Conservation (phyloP, 2,329 filamentous ascomycete species). For the Apiospora rasikravindrae region DNA sequence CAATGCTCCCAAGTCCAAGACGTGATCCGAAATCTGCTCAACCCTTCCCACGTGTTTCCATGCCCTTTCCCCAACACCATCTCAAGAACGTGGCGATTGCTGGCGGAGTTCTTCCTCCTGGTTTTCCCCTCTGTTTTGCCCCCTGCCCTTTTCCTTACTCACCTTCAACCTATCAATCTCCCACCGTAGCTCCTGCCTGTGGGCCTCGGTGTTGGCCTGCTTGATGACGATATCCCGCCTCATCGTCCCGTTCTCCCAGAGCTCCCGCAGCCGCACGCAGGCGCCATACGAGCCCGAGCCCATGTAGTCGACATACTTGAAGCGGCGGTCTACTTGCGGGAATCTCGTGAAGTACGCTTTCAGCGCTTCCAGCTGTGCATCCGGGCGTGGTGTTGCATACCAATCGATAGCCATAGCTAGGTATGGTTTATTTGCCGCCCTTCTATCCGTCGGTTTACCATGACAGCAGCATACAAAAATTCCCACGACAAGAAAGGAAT, state of each 20-base stretch:
- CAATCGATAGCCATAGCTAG: too few species aligned
- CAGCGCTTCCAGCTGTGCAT: not conserved
- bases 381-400: not conserved
- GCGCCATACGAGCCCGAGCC: not conserved
- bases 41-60: too few species aligned
- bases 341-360: not conserved
- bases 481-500: not conserved
- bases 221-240: not conserved
- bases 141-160: too few species aligned
- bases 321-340: not conserved
- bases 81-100: too few species aligned
- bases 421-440: too few species aligned
- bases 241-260: accelerated
- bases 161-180: not conserved
- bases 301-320: not conserved
- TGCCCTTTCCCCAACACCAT: too few species aligned
- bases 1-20: not conserved
- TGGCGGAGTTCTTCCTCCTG: too few species aligned
- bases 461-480: too few species aligned
- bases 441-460: too few species aligned
- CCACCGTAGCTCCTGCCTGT: not conserved
- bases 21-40: too few species aligned
- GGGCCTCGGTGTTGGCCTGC: not conserved
- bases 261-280: not conserved
- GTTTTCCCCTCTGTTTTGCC: not conserved